These are phyloP conservation scores for Colletotrichum sidae DNA, from an alignment of 2,329 filamentous ascomycete species.

Conservation along the genomic window DNA sequence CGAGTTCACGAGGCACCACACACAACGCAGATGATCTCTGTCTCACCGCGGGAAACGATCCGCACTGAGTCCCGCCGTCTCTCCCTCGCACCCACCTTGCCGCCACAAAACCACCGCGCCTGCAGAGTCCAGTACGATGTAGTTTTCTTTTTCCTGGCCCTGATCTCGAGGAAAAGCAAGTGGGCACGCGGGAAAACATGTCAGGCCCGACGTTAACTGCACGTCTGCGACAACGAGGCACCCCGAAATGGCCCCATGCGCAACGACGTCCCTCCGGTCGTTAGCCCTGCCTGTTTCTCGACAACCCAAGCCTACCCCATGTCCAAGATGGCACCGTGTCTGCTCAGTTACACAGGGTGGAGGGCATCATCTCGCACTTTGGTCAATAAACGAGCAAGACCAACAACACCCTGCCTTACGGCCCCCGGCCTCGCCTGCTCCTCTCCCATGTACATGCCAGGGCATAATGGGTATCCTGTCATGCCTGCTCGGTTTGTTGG, in stretches of 20 bases:
- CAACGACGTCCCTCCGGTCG: neutral
- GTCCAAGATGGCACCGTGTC: neutral
- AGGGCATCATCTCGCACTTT: neutral
- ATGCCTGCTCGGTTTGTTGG: neutral
- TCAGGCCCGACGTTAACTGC: neutral
- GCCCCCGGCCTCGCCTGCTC: neutral
- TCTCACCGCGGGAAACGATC: conserved; percentile 33
- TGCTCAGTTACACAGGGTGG: conserved; percentile 7
- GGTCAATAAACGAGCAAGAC: neutral
- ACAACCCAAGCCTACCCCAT: too few relatives aligned
- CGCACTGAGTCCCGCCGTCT: conserved; percentile 9
- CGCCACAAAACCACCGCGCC: too few relatives aligned
- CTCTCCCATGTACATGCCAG: neutral
- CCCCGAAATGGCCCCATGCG: conserved; percentile 11
- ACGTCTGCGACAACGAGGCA: neutral
- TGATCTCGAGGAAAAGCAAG: neutral
- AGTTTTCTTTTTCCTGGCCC: conserved; percentile 5
- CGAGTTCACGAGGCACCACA: conserved; percentile 20
- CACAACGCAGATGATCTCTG: conserved; percentile 18
- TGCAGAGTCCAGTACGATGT: too few relatives aligned
- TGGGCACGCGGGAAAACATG: neutral
- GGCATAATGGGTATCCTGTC: neutral
- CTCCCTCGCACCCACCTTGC: conserved; percentile 1
- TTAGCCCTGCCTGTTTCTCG: too few relatives aligned
- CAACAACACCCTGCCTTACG: neutral